phyloP scores from a whole-genome alignment of 2,329 filamentous ascomycete species.

The Aspergillus novofumigatus region DNA sequence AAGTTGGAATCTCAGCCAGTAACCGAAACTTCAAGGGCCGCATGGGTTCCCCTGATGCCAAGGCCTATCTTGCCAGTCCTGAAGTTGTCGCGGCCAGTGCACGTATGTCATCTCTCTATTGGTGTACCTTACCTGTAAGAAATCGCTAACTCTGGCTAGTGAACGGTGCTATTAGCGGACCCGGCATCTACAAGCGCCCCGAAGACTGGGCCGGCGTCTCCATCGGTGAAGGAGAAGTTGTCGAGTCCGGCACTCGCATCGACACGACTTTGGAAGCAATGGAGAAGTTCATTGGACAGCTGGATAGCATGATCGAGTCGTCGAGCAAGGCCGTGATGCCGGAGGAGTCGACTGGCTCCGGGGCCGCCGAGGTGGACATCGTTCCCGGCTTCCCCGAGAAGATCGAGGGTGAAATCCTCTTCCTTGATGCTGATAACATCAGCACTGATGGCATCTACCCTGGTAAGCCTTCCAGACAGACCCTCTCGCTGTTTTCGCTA shows the following conservation, averaged over 20 bases:
- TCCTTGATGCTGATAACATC: slow-evolving; percentile 80
- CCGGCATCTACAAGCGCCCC: slow-evolving; percentile 72
- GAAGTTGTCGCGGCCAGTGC: slow-evolving; percentile 92
- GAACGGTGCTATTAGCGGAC: slow-evolving; percentile 52
- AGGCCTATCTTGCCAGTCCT: slow-evolving; percentile 82
- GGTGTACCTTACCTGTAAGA: background rate
- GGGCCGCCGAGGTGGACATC: background rate
- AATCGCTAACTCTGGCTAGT: slow-evolving; percentile 34
- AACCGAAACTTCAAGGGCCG: slow-evolving; percentile 92
- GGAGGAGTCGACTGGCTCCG: background rate
- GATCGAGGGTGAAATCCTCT: slow-evolving; percentile 81
- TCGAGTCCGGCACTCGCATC: slow-evolving; percentile 60
- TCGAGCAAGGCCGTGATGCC: background rate
- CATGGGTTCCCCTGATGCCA: slow-evolving; percentile 75
- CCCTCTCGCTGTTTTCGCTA: background rate
- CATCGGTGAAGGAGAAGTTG: slow-evolving; percentile 67
- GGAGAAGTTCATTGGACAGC: slow-evolving; percentile 65
- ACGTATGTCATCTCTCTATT: slow-evolving; percentile 7
- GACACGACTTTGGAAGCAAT: slow-evolving; percentile 66
- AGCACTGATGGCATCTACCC: slow-evolving; percentile 93
- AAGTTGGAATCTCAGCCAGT: slow-evolving; percentile 76
- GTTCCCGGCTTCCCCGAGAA: slow-evolving; percentile 76
- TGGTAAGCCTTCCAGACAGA: slow-evolving; percentile 27
- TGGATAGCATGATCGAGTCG: slow-evolving; percentile 56
- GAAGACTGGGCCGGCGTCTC: slow-evolving; percentile 59